Percentiles rank a stretch among this genome's conserved stretches.
Evolutionary conservation across 257 asterid genomes (phyloP).

Genomic region (Rehmannia glutinosa): DNA sequence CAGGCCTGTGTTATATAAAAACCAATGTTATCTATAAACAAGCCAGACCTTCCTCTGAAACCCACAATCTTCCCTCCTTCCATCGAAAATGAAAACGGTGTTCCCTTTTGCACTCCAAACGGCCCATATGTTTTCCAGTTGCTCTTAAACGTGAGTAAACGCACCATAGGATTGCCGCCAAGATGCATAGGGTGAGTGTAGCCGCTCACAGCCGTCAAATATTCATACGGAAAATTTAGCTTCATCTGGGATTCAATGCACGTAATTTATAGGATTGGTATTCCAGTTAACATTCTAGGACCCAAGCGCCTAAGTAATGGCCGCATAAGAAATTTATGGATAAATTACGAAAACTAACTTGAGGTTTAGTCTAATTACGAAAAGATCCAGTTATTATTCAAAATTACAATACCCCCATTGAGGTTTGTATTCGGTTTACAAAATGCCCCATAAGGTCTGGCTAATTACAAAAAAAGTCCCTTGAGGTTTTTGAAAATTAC

Average conservation of each 20-base stretch:
- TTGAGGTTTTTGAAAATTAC: too few relatives aligned
- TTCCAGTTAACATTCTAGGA: background rate
- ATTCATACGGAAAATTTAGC: background rate
- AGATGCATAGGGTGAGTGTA: background rate
- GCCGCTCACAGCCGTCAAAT: background rate
- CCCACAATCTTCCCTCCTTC: background rate
- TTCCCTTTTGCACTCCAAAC: background rate
- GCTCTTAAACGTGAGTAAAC: background rate
- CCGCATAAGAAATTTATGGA: background rate
- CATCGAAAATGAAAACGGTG: background rate
- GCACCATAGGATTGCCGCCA: background rate
- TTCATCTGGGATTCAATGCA: background rate
- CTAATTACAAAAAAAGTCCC: too few relatives aligned
- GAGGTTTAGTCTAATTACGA: too few relatives aligned
- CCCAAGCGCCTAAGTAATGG: background rate
- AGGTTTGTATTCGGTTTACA: too few relatives aligned
- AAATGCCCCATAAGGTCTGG: too few relatives aligned
- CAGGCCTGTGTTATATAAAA: background rate
- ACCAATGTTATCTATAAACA: background rate
- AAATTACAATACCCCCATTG: too few relatives aligned
- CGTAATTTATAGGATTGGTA: background rate
- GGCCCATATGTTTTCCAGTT: background rate
- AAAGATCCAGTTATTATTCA: too few relatives aligned
- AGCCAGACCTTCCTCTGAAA: conserved; percentile 6
- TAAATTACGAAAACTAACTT: too few relatives aligned